These are phyloP conservation scores for Mucor irregularis DNA, from an alignment of 371 early-diverging fungal genomes.

Conservation along the genomic window DNA sequence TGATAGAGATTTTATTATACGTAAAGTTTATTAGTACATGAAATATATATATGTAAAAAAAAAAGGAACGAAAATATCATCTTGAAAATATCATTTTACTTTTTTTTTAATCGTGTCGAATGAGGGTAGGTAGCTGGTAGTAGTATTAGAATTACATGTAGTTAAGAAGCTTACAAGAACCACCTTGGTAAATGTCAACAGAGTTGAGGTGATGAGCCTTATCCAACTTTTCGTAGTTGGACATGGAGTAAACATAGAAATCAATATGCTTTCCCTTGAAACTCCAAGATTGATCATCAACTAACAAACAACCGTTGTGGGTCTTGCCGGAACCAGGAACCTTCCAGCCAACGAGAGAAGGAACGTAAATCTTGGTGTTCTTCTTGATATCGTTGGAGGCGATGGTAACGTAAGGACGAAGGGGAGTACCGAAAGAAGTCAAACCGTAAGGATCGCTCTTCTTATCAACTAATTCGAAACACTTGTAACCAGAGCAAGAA, in stretches of 20 bases:
- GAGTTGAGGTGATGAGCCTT: constrained; percentile 28
- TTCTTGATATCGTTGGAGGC: constrained; percentile 47
- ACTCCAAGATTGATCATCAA: constrained; percentile 55
- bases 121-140: no score
- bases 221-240: constrained; percentile 38
- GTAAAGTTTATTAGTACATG: background rate
- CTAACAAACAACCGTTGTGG: constrained; percentile 53
- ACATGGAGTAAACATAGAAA: constrained; percentile 41
- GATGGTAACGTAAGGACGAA: constrained; percentile 47
- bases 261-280: constrained; percentile 48
- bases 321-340: constrained; percentile 43
- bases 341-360: constrained; percentile 46
- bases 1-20: background rate
- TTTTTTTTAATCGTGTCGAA: no score
- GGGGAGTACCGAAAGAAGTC: constrained; percentile 45
- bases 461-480: constrained; percentile 43
- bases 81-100: no score
- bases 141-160: constrained; percentile 22
- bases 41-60: background rate
- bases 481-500: constrained; percentile 44
- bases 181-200: constrained; percentile 52
- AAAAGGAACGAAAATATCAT: background rate
- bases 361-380: constrained; percentile 54
- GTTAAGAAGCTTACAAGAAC: constrained; percentile 48
- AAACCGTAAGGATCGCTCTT: constrained; percentile 47